Percentiles rank a stretch among this genome's conserved stretches.
Conservation (phyloP, 371 early-diverging fungal species). For the Lichtheimia ornata region DNA sequence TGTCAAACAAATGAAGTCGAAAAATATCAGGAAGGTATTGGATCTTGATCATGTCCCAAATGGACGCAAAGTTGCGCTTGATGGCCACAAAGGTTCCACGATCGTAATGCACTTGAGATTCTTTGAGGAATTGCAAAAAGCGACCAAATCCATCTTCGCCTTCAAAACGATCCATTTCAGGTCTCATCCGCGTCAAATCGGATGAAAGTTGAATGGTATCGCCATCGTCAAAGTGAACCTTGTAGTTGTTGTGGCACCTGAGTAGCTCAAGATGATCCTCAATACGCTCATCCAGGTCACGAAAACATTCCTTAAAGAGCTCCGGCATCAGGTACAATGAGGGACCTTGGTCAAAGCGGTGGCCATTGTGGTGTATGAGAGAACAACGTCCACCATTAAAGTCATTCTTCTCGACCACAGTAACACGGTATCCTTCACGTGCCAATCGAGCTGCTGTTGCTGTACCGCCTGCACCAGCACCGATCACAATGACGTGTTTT, state of each 20-base stretch:
- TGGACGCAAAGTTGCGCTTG: conserved; percentile 53
- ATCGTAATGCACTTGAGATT: conserved; percentile 59
- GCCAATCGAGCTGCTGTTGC: conserved; percentile 63
- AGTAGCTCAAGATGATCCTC: conserved; percentile 53
- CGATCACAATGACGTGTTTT: conserved; percentile 51
- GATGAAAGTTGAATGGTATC: conserved; percentile 50
- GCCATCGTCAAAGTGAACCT: conserved; percentile 60
- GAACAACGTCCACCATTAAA: conserved; percentile 64
- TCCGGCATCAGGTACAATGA: conserved; percentile 66
- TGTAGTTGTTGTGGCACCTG: conserved; percentile 65
- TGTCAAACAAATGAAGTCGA: conserved; percentile 51
- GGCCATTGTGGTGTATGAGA: conserved; percentile 48
- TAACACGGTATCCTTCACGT: conserved; percentile 53
- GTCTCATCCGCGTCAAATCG: conserved; percentile 54
- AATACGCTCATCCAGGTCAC: conserved; percentile 57
- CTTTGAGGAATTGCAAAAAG: conserved; percentile 53
- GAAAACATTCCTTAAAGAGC: conserved; percentile 56
- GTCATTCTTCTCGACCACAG: conserved; percentile 63
- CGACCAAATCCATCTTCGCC: conserved; percentile 43
- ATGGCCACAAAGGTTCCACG: conserved; percentile 48
- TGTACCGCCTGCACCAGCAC: conserved; percentile 64
- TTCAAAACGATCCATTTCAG: conserved; percentile 58
- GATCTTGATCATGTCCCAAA: conserved; percentile 50
- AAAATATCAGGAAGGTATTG: conserved; percentile 44
- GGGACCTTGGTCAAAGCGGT: conserved; percentile 68